Evolutionary conservation across 306 rosid species (phyloP), one percentile per base, ranked within the genome.

Genomic region (Acmispon strigosus): DNA sequence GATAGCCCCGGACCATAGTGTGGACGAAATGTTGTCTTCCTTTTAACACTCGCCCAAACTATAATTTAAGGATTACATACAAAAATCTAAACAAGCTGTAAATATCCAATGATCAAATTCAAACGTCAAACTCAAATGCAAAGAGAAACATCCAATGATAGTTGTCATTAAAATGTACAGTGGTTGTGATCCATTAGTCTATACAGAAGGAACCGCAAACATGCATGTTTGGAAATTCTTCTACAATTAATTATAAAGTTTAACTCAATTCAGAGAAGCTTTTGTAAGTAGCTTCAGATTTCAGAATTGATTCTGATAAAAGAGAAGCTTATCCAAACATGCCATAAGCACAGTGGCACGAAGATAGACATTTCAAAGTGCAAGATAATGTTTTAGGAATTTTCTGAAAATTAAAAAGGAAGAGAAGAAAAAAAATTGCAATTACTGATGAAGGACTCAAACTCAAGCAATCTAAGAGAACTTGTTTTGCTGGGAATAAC

Each of bases 401-500:
- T 70, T 52, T 19, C 2, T 29, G 15, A 4, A 7, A 36, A 22
- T 36, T n/a, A 29, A 15, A 43, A 66, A 45, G 1, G 10, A 10
- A 73, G 17, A 19, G 27, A 16, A 20, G 55, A 51, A 49, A 44
- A 53, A 73, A 45, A 56, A 62, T 62, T 47, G 77, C 37, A 60
- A 71, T 61, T 45, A 57, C 62, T 72, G 75, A 63, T 45, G 18
- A 20, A 34, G 64, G 48, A 18, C 9, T 27, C 44, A 16, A 37
- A 18, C 9, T 27, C 44, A 16, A 24, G 78, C 51, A 74, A 45
- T 74, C 75, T 65, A 70, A 39, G 88, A 51, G 62, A 75, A 90
- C 69, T 84, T 78, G 70, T 69, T 81, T 79, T 76, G 87, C 52
- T 79, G 84, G 50, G 87, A 76, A 73, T 84, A 80, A 50, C 94